phyloP scores from a whole-genome alignment of 2,329 filamentous ascomycete genomes.

The Eutypella sp. region DNA sequence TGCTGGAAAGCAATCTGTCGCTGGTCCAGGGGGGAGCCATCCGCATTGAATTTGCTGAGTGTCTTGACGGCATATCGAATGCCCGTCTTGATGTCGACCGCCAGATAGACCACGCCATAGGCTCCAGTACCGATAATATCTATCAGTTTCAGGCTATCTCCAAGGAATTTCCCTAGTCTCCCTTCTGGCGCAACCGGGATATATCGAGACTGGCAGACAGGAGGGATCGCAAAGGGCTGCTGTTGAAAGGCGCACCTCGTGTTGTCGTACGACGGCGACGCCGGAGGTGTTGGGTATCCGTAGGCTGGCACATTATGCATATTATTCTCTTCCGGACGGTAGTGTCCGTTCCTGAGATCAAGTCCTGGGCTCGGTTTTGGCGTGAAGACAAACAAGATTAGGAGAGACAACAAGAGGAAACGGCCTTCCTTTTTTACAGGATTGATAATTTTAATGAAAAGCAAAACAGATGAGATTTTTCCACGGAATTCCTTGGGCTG shows the following conservation, averaged over 20 bases:
- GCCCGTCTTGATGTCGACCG: constrained; percentile 75
- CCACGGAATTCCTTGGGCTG: constrained; percentile 19
- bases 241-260: constrained; percentile 40
- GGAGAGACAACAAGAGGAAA: constrained; percentile 27
- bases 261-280: constrained; percentile 50
- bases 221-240: constrained; percentile 32
- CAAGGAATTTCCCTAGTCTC: constrained; percentile 77
- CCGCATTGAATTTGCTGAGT: constrained; percentile 80
- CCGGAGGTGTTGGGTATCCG: constrained; percentile 55
- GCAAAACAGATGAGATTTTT: constrained; percentile 17
- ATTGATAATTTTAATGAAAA: constrained; percentile 25
- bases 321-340: constrained; percentile 35
- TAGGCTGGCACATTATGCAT: constrained; percentile 56
- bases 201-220: constrained; percentile 39
- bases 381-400: constrained; percentile 17
- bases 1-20: constrained; percentile 88
- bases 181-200: constrained; percentile 69
- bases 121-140: constrained; percentile 87
- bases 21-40: constrained; percentile 67
- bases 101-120: constrained; percentile 93
- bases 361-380: constrained; percentile 17
- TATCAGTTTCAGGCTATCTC: constrained; percentile 76
- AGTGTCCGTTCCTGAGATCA: constrained; percentile 21
- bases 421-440: constrained; percentile 25
- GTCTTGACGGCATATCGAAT: constrained; percentile 93